These are phyloP conservation scores for Ogataea pignaliae DNA, from an alignment of 805 yeast genomes.

Conservation along the genomic window DNA sequence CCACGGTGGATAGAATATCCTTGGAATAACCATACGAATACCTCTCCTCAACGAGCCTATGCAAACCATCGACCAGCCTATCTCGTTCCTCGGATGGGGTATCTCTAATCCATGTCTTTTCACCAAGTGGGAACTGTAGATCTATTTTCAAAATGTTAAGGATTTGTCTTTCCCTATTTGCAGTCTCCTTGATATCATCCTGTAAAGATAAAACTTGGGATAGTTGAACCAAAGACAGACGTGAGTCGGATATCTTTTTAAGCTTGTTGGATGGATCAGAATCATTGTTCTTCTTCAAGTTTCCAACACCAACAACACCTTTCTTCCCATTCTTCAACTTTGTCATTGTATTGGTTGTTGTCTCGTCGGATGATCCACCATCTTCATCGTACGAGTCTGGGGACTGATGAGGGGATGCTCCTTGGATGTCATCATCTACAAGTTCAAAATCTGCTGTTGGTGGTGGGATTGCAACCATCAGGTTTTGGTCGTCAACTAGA, in stretches of 20 bases:
- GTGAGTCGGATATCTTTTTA: slow-evolving; percentile 39
- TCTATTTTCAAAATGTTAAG: slow-evolving; percentile 49
- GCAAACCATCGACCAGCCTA: slow-evolving; percentile 44
- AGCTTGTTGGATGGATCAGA: slow-evolving; percentile 5
- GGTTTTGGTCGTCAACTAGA: no score
- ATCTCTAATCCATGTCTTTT: slow-evolving; percentile 81
- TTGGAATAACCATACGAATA: slow-evolving; percentile 50
- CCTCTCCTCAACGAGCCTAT: slow-evolving; percentile 39
- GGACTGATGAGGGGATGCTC: no score
- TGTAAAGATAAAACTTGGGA: slow-evolving; percentile 46
- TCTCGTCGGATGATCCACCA: no score
- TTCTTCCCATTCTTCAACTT: no score
- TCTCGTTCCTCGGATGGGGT: slow-evolving; percentile 52
- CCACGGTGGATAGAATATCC: slow-evolving; percentile 60
- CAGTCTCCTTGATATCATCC: slow-evolving; percentile 51
- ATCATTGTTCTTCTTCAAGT: not conserved
- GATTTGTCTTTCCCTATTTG: slow-evolving; percentile 49
- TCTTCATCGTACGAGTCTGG: no score
- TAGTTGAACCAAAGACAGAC: slow-evolving; percentile 54
- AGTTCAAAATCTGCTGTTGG: no score
- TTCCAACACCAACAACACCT: not conserved
- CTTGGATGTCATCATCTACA: no score
- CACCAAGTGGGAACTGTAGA: slow-evolving; percentile 69
- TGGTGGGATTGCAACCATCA: no score
- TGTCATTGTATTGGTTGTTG: no score